These are phyloP conservation scores for Colletotrichum musicola DNA, from an alignment of 2,329 filamentous ascomycete species.

Conservation along the genomic window DNA sequence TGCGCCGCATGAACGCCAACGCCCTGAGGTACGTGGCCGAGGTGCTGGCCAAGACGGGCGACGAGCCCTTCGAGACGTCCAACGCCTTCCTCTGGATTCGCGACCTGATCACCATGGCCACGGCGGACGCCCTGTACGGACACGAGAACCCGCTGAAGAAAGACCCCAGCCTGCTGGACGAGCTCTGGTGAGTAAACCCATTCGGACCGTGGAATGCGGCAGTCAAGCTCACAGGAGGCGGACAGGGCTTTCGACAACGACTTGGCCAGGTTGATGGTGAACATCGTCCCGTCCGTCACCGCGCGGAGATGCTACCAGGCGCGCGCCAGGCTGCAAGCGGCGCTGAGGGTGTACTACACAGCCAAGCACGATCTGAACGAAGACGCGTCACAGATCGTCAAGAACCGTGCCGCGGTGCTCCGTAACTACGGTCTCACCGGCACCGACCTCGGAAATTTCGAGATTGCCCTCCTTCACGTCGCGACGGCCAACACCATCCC, in stretches of 20 bases:
- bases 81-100: constrained; percentile 56
- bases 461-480: constrained; percentile 47
- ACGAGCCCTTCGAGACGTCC: constrained; percentile 4
- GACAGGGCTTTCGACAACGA: constrained; percentile 18
- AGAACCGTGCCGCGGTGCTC: constrained; percentile 45
- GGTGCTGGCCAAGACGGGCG: constrained; percentile 42
- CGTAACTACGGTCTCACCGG: constrained; percentile 47
- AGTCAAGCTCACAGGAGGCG: too few relatives aligned
- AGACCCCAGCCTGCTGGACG: constrained; percentile 48
- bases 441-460: constrained; percentile 46
- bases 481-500: constrained; percentile 52
- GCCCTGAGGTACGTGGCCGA: constrained; percentile 26
- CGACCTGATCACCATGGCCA: constrained; percentile 53
- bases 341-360: constrained; percentile 49
- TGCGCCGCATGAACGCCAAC: constrained; percentile 31
- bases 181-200: constrained; percentile 45
- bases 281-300: constrained; percentile 47
- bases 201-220: too few relatives aligned
- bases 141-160: constrained; percentile 55
- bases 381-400: constrained; percentile 45
- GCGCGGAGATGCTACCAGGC: constrained; percentile 47
- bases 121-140: constrained; percentile 56
- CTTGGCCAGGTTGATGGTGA: constrained; percentile 40
- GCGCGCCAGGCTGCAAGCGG: constrained; percentile 43
- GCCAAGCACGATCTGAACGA: constrained; percentile 44